Evolutionary conservation across 805 yeast genomes (phyloP), one percentile per base, ranked within the genome.

Genomic region (Candida mattraensis): DNA sequence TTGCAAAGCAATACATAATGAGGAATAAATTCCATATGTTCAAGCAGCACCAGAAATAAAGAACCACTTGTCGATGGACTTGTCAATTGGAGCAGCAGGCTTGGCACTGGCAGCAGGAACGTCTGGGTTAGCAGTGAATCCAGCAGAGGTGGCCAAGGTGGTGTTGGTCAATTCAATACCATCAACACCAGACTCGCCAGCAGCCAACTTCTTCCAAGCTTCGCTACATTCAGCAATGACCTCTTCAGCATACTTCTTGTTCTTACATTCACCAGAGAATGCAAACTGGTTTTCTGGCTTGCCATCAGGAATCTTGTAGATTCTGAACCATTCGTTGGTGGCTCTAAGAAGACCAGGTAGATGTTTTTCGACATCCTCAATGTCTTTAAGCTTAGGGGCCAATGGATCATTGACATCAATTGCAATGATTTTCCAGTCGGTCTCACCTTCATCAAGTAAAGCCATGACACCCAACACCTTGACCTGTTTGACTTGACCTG

Each of bases 31-130:
- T 12, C 21, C 18, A 28, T 24, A 21, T 18, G 40, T 15, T 53
- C 48, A 69, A 55, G 72, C 70, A 48, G 78, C 70, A 69, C 91
- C 93, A 42, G 91, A 87, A 61, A 91, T 91, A 80, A 80, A 91
- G 78, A 93, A 91, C 99, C 99, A 91, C 73, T 91, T 91, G 78
- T 91, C 98, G 63, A 91, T 72, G 38, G 96, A 87, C 69, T 85
- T 79, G 74, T 91, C 99, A 64, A 93, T 87, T 67, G 96, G 95
- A 47, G 95, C 96, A 62, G 89, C 88, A 47, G 89, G 76, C 50
- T 70, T 64, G 49, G 83, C 78, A 53, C 76, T 55, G 54, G 86
- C 94, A 40, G 76, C 74, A 52, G 96, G 94, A 40, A 87, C 61
- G 39, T 66, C 72, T 40, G 68, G 52, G 35, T 66, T 67, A 37